Evolutionary conservation across 2,329 filamentous ascomycete species (phyloP).

Genomic region (Epichloe brachyelytri): DNA sequence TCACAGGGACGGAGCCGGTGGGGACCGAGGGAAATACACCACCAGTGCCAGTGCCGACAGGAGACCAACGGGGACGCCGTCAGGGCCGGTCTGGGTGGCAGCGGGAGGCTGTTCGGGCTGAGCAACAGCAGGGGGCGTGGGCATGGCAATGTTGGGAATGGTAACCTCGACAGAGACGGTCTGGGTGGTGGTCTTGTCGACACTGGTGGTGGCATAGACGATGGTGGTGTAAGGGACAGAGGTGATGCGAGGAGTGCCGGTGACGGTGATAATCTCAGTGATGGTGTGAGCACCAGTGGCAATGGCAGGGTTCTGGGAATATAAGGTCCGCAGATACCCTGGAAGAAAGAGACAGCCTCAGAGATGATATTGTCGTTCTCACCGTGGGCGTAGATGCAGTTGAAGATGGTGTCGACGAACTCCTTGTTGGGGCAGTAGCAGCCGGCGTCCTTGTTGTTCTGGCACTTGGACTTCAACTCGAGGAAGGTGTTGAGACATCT

Average conservation of each 20-base stretch:
- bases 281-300: constrained; percentile 59
- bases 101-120: constrained; percentile 9
- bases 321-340: constrained; percentile 76
- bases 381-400: constrained; percentile 69
- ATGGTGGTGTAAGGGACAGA: constrained; percentile 38
- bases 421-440: constrained; percentile 78
- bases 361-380: constrained; percentile 51
- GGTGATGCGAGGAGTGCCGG: constrained; percentile 36
- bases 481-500: constrained; percentile 90
- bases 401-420: constrained; percentile 68
- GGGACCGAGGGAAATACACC: constrained; percentile 21
- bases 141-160: constrained; percentile 41
- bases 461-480: constrained; percentile 53
- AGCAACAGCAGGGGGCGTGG: constrained; percentile 17
- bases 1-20: constrained; percentile 21
- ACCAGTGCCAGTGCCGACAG: constrained; percentile 20
- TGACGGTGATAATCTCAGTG: constrained; percentile 46
- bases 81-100: neutral
- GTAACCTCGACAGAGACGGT: constrained; percentile 38
- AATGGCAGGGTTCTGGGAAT: constrained; percentile 70
- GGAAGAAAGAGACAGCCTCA: constrained; percentile 68
- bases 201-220: constrained; percentile 33
- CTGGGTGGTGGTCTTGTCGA: constrained; percentile 34
- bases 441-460: constrained; percentile 64
- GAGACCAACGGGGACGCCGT: constrained; percentile 2